These are phyloP conservation scores for Begonia masoniana DNA, from an alignment of 306 rosid species.

Conservation along the genomic window DNA sequence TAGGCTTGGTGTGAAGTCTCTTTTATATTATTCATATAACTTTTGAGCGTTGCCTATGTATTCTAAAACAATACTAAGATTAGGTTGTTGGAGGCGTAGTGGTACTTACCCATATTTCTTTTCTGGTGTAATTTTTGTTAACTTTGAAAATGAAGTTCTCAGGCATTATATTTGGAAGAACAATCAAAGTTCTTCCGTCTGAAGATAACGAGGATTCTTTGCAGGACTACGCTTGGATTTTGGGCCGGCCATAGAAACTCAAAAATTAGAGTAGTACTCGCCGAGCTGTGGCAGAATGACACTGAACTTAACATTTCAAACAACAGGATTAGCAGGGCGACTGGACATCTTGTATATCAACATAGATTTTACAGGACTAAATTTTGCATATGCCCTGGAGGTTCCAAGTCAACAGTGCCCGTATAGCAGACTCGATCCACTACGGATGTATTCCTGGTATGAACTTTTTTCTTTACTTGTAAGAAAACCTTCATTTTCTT, in stretches of 20 bases:
- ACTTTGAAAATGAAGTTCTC: no score
- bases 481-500: not conserved
- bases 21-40: no score
- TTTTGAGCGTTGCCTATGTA: no score
- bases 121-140: no score
- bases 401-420: conserved; percentile 96
- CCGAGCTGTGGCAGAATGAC: conserved; percentile 91
- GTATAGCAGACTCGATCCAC: conserved; percentile 85
- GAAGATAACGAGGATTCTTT: conserved; percentile 13
- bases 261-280: conserved; percentile 87
- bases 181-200: no score
- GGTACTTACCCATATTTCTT: not conserved
- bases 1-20: no score
- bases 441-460: conserved; percentile 93
- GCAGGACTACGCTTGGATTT: conserved; percentile 83
- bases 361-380: conserved; percentile 73
- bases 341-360: conserved; percentile 70
- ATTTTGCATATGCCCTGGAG: conserved; percentile 96
- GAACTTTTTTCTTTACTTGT: no score
- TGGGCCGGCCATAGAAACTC: conserved; percentile 99
- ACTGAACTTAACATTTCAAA: conserved; percentile 85
- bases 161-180: no score
- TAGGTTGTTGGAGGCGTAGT: not conserved
- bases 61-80: no score
- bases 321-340: conserved; percentile 84